Evolutionary conservation across 2,329 filamentous ascomycete species (phyloP).

Genomic region (Claviceps humidiphila): DNA sequence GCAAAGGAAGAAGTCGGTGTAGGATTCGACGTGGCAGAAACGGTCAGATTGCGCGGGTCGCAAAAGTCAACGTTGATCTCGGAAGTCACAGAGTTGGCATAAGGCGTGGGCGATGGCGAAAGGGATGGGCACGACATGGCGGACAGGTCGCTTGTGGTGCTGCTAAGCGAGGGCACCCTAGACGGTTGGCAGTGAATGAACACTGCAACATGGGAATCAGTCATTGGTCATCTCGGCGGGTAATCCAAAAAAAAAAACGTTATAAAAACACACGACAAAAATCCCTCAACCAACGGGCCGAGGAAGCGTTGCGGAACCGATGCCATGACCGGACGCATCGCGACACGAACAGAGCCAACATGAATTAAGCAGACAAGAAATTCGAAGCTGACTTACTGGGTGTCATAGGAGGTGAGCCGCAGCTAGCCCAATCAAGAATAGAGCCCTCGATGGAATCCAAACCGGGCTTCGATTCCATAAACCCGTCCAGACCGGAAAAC

Average conservation of each 20-base stretch:
- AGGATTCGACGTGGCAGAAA: slow-evolving; percentile 40
- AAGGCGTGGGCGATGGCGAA: slow-evolving; percentile 74
- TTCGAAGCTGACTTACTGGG: slow-evolving; percentile 54
- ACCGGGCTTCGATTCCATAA: slow-evolving; percentile 52
- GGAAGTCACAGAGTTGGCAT: slow-evolving; percentile 53
- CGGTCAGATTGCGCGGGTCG: slow-evolving; percentile 80
- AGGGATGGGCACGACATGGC: slow-evolving; percentile 70
- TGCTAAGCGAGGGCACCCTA: slow-evolving; percentile 46
- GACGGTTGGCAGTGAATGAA: slow-evolving; percentile 34
- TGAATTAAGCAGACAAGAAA: not conserved
- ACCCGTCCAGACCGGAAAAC: slow-evolving; percentile 59
- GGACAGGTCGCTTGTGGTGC: slow-evolving; percentile 57
- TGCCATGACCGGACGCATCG: not conserved
- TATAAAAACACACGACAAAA: not conserved
- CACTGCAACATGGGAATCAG: slow-evolving; percentile 29
- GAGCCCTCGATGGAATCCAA: slow-evolving; percentile 63
- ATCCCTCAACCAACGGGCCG: not conserved
- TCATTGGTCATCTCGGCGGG: slow-evolving; percentile 9
- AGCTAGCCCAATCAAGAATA: slow-evolving; percentile 64
- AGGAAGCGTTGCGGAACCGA: not conserved
- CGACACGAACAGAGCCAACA: not conserved
- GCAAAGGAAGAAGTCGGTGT: slow-evolving; percentile 49
- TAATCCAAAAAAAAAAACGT: not conserved
- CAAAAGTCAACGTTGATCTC: slow-evolving; percentile 75
- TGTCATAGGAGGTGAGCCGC: slow-evolving; percentile 73